Conservation (phyloP, 495 filamentous ascomycete species). For the Trichoderma erinaceum region DNA sequence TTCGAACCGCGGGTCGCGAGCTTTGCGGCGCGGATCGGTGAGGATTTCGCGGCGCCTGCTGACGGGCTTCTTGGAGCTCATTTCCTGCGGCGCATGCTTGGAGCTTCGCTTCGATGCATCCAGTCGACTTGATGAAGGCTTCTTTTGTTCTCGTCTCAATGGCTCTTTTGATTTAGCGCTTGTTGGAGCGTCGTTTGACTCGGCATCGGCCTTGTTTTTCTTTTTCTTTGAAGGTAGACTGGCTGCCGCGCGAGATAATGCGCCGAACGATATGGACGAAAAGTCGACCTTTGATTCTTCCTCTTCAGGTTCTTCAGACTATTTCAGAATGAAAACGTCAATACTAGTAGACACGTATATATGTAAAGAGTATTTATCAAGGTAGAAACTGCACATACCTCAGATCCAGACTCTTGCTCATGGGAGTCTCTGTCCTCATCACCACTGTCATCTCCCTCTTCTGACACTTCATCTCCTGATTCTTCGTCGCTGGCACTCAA, state of each 20-base stretch:
- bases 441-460: conserved; percentile 27
- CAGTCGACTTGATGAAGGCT: not conserved
- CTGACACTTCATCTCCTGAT: conserved; percentile 20
- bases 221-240: conserved; percentile 39
- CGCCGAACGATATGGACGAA: conserved; percentile 72
- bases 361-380: conserved; percentile 18
- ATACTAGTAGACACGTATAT: not conserved
- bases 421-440: conserved; percentile 25
- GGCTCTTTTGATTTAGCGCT: not conserved
- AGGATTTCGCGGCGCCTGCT: conserved; percentile 71
- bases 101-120: conserved; percentile 11
- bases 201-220: conserved; percentile 24
- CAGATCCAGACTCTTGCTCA: conserved; percentile 17
- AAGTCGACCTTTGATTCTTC: conserved; percentile 28
- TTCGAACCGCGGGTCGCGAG: conserved; percentile 82
- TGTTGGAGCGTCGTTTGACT: conserved; percentile 18
- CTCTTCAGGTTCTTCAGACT: conserved; percentile 17
- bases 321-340: not conserved
- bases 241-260: conserved; percentile 77
- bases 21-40: conserved; percentile 38
- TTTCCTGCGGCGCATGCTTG: conserved; percentile 82
- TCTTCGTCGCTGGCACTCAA: conserved; percentile 28
- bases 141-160: not conserved
- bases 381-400: not conserved
- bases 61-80: conserved; percentile 76